A percentile compares a stretch with the other conserved stretches of the same genome.
These are phyloP conservation scores for Hypoxylon sp. DNA, from an alignment of 2,329 filamentous ascomycete genomes.

Conservation along the genomic window DNA sequence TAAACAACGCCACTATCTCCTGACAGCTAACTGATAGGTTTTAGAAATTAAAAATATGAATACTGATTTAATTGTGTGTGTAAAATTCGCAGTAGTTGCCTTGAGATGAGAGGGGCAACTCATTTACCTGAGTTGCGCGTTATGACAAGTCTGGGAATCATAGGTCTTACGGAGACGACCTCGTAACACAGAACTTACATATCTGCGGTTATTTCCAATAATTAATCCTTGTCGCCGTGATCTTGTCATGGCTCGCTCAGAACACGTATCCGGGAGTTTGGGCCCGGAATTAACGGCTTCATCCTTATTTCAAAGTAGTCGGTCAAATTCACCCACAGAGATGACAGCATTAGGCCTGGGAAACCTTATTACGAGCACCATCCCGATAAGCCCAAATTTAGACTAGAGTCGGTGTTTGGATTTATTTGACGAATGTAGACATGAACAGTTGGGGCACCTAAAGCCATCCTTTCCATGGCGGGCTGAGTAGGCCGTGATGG, in stretches of 20 bases:
- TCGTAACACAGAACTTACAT: no score
- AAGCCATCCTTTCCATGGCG: constrained; percentile 11
- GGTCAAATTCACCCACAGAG: neutral
- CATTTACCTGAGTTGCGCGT: no score
- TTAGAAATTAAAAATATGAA: no score
- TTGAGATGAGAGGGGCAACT: no score
- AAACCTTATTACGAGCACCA: constrained; percentile 7
- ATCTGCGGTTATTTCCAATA: no score
- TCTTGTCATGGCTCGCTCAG: neutral
- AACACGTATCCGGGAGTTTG: constrained; percentile 13
- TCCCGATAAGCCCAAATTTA: neutral
- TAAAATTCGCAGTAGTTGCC: no score
- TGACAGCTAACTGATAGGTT: no score
- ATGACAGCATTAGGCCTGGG: neutral
- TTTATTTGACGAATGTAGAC: neutral
- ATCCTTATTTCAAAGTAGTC: constrained; percentile 2
- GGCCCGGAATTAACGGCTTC: constrained; percentile 9
- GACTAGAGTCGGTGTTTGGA: constrained; percentile 1
- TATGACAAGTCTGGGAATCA: no score
- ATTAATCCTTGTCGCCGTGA: neutral
- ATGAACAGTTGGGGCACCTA: neutral
- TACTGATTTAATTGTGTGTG: no score
- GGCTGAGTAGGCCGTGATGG: neutral
- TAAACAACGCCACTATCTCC: no score
- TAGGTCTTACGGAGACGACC: no score